Evolutionary conservation across 495 filamentous ascomycete species (phyloP).

Genomic region (Melanomma pulvis-pyrius): DNA sequence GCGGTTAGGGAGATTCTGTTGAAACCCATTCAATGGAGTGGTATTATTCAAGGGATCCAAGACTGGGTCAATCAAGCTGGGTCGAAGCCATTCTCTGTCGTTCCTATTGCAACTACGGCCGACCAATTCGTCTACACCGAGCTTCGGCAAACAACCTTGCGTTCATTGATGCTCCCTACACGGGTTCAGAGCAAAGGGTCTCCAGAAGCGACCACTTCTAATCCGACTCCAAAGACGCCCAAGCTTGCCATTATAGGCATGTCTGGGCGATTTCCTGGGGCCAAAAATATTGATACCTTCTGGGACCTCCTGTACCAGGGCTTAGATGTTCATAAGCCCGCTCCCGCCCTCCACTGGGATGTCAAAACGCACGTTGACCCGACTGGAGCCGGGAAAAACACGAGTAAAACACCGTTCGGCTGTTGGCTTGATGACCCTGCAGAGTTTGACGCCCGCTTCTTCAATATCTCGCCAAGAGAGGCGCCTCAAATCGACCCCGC

Average conservation of each 20-base stretch:
- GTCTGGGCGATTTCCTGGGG: constrained; percentile 37
- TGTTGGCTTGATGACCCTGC: constrained; percentile 38
- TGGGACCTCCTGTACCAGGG: constrained; percentile 19
- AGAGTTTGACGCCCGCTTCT: constrained; percentile 46
- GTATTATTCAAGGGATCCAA: too few relatives aligned
- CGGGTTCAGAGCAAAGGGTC: too few relatives aligned
- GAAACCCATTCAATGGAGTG: too few relatives aligned
- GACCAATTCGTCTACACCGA: too few relatives aligned
- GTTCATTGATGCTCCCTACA: not conserved
- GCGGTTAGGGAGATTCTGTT: too few relatives aligned
- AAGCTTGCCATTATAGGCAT: constrained; percentile 40
- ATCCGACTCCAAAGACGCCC: not conserved
- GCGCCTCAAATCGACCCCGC: constrained; percentile 43
- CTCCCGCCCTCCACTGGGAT: constrained; percentile 35
- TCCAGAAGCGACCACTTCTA: not conserved
- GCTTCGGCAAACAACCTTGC: too few relatives aligned
- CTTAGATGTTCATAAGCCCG: not conserved
- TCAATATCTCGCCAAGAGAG: constrained; percentile 48
- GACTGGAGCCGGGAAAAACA: constrained; percentile 28
- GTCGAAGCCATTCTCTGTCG: too few relatives aligned
- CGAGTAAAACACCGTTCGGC: constrained; percentile 20
- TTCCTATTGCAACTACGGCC: too few relatives aligned
- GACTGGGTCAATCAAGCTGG: too few relatives aligned
- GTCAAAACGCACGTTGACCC: constrained; percentile 6
- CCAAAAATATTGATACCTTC: constrained; percentile 25